Conservation (phyloP, 805 yeast genomes). For the Myxozyma udenii region DNA sequence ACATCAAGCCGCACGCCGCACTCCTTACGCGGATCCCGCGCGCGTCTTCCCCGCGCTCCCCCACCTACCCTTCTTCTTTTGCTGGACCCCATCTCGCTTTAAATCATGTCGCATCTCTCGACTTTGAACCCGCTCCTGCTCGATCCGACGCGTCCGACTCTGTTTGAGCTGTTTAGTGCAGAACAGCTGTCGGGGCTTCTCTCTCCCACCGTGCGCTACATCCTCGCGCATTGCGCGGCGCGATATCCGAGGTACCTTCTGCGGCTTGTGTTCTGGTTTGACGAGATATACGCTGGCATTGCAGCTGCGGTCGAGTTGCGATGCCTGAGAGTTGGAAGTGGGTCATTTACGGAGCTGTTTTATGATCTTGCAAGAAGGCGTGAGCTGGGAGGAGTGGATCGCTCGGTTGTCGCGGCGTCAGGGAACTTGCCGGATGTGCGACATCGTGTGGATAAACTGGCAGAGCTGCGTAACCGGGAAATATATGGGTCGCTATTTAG, state of each 20-base stretch:
- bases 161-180: conserved; percentile 83
- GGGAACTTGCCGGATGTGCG: conserved; percentile 32
- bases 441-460: conserved; percentile 35
- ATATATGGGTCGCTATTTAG: conserved; percentile 49
- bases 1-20: no score
- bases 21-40: no score
- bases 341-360: conserved; percentile 86
- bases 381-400: conserved; percentile 33
- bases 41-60: no score
- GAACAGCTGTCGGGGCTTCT: conserved; percentile 71
- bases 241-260: conserved; percentile 69
- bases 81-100: no score
- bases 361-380: conserved; percentile 75
- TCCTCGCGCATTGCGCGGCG: conserved; percentile 76
- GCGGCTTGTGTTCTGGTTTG: conserved; percentile 62
- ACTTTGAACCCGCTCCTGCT: conserved; percentile 70
- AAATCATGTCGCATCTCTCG: conserved; percentile 27
- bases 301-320: conserved; percentile 68
- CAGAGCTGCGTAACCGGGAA: conserved; percentile 58
- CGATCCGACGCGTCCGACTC: conserved; percentile 74
- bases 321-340: conserved; percentile 69
- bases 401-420: conserved; percentile 32
- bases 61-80: no score
- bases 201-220: conserved; percentile 77
- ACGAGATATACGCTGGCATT: conserved; percentile 63